These are phyloP conservation scores for Phytophthora litchii DNA, from an alignment of 352 stramenopile genomes.

Conservation along the genomic window DNA sequence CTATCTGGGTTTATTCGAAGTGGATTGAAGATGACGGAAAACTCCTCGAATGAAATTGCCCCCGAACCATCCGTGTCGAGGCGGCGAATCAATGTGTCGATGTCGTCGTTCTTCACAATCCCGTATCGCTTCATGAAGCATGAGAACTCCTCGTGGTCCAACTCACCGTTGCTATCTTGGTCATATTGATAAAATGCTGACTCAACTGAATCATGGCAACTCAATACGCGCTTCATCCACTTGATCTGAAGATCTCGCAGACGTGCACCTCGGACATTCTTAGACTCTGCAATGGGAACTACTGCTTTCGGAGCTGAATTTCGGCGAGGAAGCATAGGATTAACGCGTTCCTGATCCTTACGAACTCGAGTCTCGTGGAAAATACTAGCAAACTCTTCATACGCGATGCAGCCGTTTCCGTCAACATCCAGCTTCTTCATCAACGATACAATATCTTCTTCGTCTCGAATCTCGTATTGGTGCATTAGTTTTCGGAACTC, in stretches of 20 bases:
- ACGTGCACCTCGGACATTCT: slow-evolving; percentile 32
- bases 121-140: slow-evolving; percentile 79
- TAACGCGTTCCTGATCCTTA: slow-evolving; percentile 9
- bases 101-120: slow-evolving; percentile 60
- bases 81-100: slow-evolving; percentile 47
- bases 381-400: slow-evolving; percentile 67
- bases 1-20: slow-evolving; percentile 29
- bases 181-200: slow-evolving; percentile 73
- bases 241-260: slow-evolving; percentile 61
- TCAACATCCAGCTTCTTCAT: slow-evolving; percentile 55
- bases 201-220: slow-evolving; percentile 65
- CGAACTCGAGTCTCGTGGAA: slow-evolving; percentile 49
- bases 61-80: slow-evolving; percentile 59
- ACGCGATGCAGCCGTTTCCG: slow-evolving; percentile 53
- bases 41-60: slow-evolving; percentile 62
- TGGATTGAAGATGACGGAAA: slow-evolving; percentile 63
- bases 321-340: not conserved
- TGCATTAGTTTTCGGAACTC: slow-evolving; percentile 58
- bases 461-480: slow-evolving; percentile 50
- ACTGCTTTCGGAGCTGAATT: slow-evolving; percentile 11
- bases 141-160: slow-evolving; percentile 69
- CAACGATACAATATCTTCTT: slow-evolving; percentile 50
- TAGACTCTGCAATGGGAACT: slow-evolving; percentile 23
- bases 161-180: slow-evolving; percentile 44
- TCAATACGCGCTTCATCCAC: slow-evolving; percentile 65